These are phyloP conservation scores for Melanogaster broomeanus DNA, from an alignment of 768 basidiomycete genomes.

Conservation along the genomic window DNA sequence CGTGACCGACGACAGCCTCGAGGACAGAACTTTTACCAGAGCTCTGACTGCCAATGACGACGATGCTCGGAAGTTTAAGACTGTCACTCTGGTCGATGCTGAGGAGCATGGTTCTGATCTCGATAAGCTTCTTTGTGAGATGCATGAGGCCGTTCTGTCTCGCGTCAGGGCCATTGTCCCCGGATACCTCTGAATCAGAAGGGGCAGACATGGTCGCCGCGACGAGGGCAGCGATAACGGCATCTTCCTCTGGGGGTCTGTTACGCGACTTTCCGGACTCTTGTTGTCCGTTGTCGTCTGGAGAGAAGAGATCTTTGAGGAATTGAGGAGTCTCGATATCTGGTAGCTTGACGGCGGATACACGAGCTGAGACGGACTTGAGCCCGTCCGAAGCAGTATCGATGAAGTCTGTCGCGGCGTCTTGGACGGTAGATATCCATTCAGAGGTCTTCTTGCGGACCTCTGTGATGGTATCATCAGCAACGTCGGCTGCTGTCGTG, in stretches of 20 bases:
- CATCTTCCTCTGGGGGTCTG: slow-evolving; percentile 53
- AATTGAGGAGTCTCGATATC: slow-evolving; percentile 63
- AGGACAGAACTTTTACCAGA: slow-evolving; percentile 98
- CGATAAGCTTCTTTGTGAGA: slow-evolving; percentile 92
- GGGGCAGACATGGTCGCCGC: slow-evolving; percentile 81
- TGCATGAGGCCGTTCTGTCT: slow-evolving; percentile 88
- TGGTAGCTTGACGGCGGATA: slow-evolving; percentile 62
- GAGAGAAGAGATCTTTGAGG: slow-evolving; percentile 61
- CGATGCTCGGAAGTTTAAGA: slow-evolving; percentile 94
- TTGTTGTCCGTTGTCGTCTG: slow-evolving; percentile 32
- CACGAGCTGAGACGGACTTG: slow-evolving; percentile 56
- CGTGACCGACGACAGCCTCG: slow-evolving; percentile 96
- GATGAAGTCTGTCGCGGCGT: slow-evolving; percentile 59
- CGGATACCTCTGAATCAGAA: slow-evolving; percentile 46
- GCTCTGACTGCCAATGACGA: slow-evolving; percentile 97
- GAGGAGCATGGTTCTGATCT: slow-evolving; percentile 91
- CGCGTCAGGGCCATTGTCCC: slow-evolving; percentile 40
- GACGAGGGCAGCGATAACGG: slow-evolving; percentile 71
- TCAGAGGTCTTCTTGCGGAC: slow-evolving; percentile 66
- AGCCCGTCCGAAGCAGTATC: slow-evolving; percentile 73
- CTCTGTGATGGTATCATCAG: slow-evolving; percentile 44
- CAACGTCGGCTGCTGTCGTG: background rate
- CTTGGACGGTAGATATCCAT: slow-evolving; percentile 67
- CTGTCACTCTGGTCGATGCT: slow-evolving; percentile 95
- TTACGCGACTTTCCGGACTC: slow-evolving; percentile 39